Percentiles rank a stretch among this genome's conserved stretches.
phyloP scores from a whole-genome alignment of 768 basidiomycete species.

The Heimioporus sp. region DNA sequence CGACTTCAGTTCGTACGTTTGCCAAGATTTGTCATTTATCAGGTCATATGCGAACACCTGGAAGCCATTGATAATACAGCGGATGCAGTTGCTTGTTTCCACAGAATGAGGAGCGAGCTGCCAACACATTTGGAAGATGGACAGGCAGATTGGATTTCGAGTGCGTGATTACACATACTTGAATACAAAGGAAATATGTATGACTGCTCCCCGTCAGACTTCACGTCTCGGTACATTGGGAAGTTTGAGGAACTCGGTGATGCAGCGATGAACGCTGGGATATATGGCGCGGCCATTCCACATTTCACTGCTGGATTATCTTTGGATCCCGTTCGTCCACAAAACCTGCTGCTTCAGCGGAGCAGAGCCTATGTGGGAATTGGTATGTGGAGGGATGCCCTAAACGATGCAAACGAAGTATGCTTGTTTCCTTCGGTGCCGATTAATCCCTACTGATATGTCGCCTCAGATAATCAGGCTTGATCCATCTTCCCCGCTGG shows the following conservation, averaged over 20 bases:
- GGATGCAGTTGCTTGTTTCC: conserved; percentile 2
- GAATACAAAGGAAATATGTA: too few relatives aligned
- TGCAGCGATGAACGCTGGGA: background rate
- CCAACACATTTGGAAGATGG: background rate
- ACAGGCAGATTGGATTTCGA: background rate
- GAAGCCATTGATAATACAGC: background rate
- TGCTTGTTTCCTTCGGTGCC: too few relatives aligned
- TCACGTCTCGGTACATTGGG: background rate
- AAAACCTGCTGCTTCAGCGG: background rate
- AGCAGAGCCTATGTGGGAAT: background rate
- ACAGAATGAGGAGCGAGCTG: background rate
- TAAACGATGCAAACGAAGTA: background rate
- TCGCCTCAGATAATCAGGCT: too few relatives aligned
- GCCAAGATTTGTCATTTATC: background rate
- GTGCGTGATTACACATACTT: background rate
- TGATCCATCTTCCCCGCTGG: too few relatives aligned
- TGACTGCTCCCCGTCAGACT: background rate
- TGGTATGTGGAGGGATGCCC: background rate
- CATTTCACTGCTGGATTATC: background rate
- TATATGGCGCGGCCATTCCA: background rate
- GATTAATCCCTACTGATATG: too few relatives aligned
- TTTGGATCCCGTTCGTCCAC: background rate
- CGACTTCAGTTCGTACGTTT: background rate
- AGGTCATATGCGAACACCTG: background rate
- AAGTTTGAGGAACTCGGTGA: background rate